Conservation (phyloP, 179 eudicot species). For the Amaranthus tricolor region DNA sequence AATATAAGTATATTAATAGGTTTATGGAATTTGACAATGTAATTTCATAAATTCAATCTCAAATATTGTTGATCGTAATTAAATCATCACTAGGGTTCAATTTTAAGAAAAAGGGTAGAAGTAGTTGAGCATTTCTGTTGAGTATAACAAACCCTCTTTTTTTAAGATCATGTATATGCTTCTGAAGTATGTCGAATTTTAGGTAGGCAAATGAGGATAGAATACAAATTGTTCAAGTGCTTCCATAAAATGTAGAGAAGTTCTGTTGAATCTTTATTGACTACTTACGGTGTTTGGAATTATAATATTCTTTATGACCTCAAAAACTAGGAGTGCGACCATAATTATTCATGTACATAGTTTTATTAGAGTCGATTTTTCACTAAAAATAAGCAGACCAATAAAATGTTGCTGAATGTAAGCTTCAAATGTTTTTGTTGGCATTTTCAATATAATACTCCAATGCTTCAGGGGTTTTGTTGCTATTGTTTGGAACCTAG, state of each 20-base stretch:
- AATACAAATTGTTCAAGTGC: slow-evolving; percentile 78
- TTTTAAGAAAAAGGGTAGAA: too few relatives aligned
- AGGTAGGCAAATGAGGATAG: slow-evolving; percentile 98
- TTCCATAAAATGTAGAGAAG: slow-evolving; percentile 82
- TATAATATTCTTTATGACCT: neutral
- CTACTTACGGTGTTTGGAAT: neutral
- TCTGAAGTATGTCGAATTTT: slow-evolving; percentile 5
- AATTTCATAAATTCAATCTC: too few relatives aligned
- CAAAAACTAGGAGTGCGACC: neutral
- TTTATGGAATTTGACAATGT: too few relatives aligned
- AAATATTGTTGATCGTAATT: too few relatives aligned
- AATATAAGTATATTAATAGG: too few relatives aligned
- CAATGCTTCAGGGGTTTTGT: neutral
- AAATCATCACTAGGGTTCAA: too few relatives aligned
- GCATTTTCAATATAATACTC: neutral
- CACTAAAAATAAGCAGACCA: neutral
- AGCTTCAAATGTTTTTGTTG: neutral
- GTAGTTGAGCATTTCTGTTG: too few relatives aligned
- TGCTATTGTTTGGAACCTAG: neutral
- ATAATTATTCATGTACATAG: neutral
- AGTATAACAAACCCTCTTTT: too few relatives aligned
- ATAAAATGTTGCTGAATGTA: neutral
- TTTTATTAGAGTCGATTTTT: neutral
- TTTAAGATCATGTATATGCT: too few relatives aligned
- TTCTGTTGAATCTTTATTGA: neutral